Percentiles rank a stretch among this genome's conserved stretches.
Evolutionary conservation across 495 filamentous ascomycete species (phyloP).

Genomic region (Parmelia sp.): DNA sequence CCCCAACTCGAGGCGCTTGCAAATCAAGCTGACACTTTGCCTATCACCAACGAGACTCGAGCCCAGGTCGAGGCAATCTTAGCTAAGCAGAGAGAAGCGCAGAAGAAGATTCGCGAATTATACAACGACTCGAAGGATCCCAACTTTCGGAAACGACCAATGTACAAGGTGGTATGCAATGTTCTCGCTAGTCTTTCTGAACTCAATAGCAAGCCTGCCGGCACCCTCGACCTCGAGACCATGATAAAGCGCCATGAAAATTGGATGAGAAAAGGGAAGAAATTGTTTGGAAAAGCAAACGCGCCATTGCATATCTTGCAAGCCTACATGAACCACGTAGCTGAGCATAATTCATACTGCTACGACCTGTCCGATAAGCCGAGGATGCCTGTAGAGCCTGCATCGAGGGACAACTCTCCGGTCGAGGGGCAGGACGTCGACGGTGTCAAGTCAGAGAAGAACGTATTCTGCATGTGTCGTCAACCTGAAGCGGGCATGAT

Average conservation of each 20-base stretch:
- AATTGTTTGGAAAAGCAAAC: constrained; percentile 97
- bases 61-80: constrained; percentile 84
- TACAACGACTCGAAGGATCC: constrained; percentile 68
- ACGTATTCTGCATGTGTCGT: constrained; percentile 97
- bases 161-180: constrained; percentile 84
- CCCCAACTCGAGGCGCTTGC: constrained; percentile 90
- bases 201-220: constrained; percentile 82
- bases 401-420: constrained; percentile 77
- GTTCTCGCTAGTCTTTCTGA: constrained; percentile 81
- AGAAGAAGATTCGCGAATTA: constrained; percentile 73
- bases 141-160: constrained; percentile 73
- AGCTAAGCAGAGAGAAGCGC: constrained; percentile 92
- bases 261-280: constrained; percentile 99
- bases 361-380: constrained; percentile 91
- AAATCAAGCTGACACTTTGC: constrained; percentile 64
- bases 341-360: constrained; percentile 79
- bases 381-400: constrained; percentile 82
- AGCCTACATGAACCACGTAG: constrained; percentile 88
- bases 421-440: constrained; percentile 52
- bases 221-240: constrained; percentile 87
- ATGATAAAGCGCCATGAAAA: constrained; percentile 96
- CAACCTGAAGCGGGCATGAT: constrained; percentile 94
- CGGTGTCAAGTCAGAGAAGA: constrained; percentile 49
- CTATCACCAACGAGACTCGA: constrained; percentile 75
- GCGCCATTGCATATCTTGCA: constrained; percentile 92